phyloP scores from a whole-genome alignment of 169 alveolate species.

The Theileria annulata region DNA sequence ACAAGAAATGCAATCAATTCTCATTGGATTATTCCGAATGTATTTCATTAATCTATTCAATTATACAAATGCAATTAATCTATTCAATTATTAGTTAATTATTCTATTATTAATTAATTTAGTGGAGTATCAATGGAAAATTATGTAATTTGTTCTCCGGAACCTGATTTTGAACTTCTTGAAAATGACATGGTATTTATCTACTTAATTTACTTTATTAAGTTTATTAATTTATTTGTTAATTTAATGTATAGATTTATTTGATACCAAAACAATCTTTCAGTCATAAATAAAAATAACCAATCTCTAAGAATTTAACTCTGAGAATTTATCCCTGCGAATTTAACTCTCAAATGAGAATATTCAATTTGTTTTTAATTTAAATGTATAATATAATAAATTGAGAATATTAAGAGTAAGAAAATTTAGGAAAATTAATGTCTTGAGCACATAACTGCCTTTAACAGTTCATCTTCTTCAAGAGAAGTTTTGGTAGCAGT shows the following conservation, averaged over 20 bases:
- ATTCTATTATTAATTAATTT: too few species aligned
- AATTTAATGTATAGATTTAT: constrained; percentile 24
- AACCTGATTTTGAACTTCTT: constrained; percentile 25
- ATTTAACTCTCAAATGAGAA: too few species aligned
- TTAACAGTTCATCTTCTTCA: background rate
- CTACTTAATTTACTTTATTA: too few species aligned
- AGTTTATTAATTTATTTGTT: too few species aligned
- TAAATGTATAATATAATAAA: too few species aligned
- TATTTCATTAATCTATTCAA: background rate
- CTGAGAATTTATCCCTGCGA: too few species aligned
- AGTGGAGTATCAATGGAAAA: constrained; percentile 31
- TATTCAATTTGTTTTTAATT: too few species aligned
- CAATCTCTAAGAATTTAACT: too few species aligned
- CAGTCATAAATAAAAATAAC: too few species aligned
- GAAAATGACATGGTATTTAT: constrained; percentile 52
- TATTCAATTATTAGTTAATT: too few species aligned
- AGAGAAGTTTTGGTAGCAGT: background rate
- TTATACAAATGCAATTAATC: constrained; percentile 1
- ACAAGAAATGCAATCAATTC: constrained; percentile 26
- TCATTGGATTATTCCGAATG: constrained; percentile 54
- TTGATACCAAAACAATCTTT: constrained; percentile 24
- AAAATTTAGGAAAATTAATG: background rate
- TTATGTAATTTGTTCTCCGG: constrained; percentile 55
- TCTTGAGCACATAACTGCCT: background rate
- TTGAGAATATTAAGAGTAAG: background rate